phyloP scores from a whole-genome alignment of 352 stramenopile species.

The Phytophthora chlamydospora region DNA sequence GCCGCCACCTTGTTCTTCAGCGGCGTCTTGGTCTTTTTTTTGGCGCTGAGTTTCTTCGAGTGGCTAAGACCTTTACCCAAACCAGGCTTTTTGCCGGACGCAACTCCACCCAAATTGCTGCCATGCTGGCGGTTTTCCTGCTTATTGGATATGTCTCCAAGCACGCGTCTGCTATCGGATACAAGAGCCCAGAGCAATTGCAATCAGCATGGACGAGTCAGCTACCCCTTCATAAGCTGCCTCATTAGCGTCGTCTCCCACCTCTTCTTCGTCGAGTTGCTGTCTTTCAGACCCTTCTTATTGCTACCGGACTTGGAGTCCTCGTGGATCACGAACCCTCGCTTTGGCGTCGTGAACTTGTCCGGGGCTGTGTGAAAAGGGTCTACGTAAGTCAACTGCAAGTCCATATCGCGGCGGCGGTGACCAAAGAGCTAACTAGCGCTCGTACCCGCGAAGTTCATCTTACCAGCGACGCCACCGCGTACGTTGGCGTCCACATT shows the following conservation, averaged over 20 bases:
- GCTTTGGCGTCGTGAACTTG: conserved; percentile 42
- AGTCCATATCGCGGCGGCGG: background rate
- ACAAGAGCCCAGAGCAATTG: background rate
- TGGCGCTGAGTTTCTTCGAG: conserved; percentile 32
- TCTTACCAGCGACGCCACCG: conserved; percentile 28
- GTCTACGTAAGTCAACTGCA: background rate
- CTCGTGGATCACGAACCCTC: conserved; percentile 46
- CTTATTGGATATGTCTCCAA: conserved; percentile 84
- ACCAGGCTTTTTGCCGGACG: conserved; percentile 35
- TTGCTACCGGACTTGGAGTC: conserved; percentile 37
- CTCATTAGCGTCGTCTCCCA: conserved; percentile 16
- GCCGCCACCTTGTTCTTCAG: conserved; percentile 18
- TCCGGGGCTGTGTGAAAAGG: conserved; percentile 13
- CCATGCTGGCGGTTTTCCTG: conserved; percentile 43
- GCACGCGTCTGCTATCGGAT: conserved; percentile 50
- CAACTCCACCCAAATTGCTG: conserved; percentile 5
- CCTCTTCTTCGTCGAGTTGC: conserved; percentile 49
- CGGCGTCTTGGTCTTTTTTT: conserved; percentile 23
- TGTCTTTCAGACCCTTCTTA: conserved; percentile 46
- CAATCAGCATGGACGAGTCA: background rate
- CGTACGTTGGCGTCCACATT: conserved; percentile 55
- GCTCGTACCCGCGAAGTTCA: conserved; percentile 34
- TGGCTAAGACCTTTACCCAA: conserved; percentile 23
- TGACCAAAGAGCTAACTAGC: background rate
- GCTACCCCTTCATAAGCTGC: background rate